phyloP scores from a whole-genome alignment of 164 flowering plant genomes.

The Berberis thunbergii region DNA sequence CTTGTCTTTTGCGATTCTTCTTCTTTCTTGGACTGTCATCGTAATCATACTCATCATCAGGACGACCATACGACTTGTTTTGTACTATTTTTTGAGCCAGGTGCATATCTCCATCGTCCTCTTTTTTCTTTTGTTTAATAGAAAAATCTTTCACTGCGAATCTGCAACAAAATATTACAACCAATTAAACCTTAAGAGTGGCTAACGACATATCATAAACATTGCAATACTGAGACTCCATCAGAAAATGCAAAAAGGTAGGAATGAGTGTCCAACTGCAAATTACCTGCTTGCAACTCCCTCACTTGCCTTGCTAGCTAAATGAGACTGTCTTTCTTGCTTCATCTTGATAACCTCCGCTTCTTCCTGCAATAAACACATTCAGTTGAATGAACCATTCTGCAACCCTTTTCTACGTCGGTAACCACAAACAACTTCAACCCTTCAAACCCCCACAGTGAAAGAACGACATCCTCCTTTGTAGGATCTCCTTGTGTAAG shows the following conservation, averaged over 20 bases:
- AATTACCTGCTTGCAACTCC: constrained; percentile 43
- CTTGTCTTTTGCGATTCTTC: constrained; percentile 29
- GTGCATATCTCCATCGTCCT: constrained; percentile 66
- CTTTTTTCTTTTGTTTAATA: constrained; percentile 37
- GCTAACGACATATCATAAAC: no score
- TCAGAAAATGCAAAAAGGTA: no score
- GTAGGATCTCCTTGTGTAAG: no score
- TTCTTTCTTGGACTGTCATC: constrained; percentile 61
- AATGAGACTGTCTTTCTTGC: constrained; percentile 18
- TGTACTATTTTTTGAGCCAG: constrained; percentile 62
- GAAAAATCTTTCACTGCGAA: constrained; percentile 24
- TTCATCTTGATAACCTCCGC: constrained; percentile 32
- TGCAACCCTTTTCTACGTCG: no score
- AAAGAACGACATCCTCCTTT: no score
- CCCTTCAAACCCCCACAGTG: no score
- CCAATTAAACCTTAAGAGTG: neutral
- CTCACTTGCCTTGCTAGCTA: constrained; percentile 16
- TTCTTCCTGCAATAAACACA: constrained; percentile 40
- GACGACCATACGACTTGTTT: constrained; percentile 55
- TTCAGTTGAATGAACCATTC: constrained; percentile 3
- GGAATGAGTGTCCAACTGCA: no score
- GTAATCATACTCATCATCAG: constrained; percentile 91
- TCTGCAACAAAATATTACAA: constrained; percentile 16
- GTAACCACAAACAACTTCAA: no score
- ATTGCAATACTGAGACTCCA: no score